phyloP scores from a whole-genome alignment of 2,329 filamentous ascomycete genomes.

The Sporothrix euskadiensis region DNA sequence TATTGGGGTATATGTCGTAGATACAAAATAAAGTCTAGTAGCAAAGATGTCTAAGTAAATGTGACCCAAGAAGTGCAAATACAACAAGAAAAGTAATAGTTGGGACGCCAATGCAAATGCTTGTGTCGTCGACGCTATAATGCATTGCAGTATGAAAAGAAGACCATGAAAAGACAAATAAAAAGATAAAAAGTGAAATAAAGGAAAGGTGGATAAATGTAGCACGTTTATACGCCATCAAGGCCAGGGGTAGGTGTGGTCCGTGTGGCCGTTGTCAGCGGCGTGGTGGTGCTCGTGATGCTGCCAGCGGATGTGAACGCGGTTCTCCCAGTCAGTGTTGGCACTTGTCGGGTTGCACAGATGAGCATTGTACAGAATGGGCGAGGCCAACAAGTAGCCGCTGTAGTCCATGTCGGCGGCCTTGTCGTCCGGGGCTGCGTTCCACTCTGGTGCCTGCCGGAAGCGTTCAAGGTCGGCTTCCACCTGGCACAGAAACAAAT shows the following conservation, averaged over 20 bases:
- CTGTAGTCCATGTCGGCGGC: neutral
- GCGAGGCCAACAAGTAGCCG: constrained; percentile 22
- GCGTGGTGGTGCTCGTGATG: neutral
- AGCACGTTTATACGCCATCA: neutral
- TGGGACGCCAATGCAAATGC: neutral
- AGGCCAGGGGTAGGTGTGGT: neutral
- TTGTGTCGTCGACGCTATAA: neutral
- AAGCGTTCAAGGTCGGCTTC: constrained; percentile 56
- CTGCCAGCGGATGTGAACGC: constrained; percentile 20
- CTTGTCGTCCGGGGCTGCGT: neutral
- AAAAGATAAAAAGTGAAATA: neutral
- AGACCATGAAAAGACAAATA: neutral
- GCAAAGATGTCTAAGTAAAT: neutral
- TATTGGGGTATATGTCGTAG: constrained; percentile 10
- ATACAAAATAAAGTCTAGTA: neutral
- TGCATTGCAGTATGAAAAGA: neutral
- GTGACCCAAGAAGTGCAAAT: neutral
- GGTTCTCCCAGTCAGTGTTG: constrained; percentile 24
- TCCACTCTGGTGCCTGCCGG: constrained; percentile 22
- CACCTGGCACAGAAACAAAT: constrained; percentile 58
- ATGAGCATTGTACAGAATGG: constrained; percentile 13
- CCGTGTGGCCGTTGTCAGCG: neutral
- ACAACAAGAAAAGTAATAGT: constrained; percentile 9
- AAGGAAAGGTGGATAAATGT: neutral
- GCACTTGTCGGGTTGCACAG: constrained; percentile 18